These are phyloP conservation scores for Saccharum officinarum DNA, from an alignment of 176 grass and related monocot genomes.

Conservation along the genomic window DNA sequence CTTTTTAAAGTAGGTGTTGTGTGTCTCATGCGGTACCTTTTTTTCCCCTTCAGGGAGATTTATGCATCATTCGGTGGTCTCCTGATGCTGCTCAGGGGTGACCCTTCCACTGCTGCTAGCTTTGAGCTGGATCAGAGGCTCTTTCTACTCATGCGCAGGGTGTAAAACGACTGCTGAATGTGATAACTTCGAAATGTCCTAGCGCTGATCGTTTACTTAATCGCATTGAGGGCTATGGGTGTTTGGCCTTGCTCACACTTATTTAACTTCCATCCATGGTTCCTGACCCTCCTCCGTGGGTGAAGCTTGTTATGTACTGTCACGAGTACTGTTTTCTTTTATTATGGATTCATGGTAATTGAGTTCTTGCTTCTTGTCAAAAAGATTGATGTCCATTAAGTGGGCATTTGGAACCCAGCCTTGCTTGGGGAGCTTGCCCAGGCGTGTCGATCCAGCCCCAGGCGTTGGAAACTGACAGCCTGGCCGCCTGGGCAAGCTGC, in stretches of 20 bases:
- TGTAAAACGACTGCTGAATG: slow-evolving; percentile 13
- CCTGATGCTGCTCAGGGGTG: slow-evolving; percentile 59
- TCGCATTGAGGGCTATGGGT: not conserved
- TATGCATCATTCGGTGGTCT: slow-evolving; percentile 60
- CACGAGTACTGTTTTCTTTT: not conserved
- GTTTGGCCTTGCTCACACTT: not conserved
- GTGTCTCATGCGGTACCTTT: not conserved
- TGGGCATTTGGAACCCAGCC: too few species aligned
- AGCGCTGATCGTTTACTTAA: not conserved
- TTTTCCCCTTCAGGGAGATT: slow-evolving; percentile 39
- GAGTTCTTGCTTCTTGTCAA: not conserved
- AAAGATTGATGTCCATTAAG: not conserved
- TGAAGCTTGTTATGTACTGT: not conserved
- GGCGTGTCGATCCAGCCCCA: too few species aligned
- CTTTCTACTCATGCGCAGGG: slow-evolving; percentile 58
- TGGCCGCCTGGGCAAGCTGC: too few species aligned
- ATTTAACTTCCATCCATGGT: not conserved
- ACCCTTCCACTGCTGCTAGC: slow-evolving; percentile 33
- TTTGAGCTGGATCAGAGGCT: slow-evolving; percentile 64
- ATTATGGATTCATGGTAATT: not conserved
- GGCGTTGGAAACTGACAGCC: accelerated
- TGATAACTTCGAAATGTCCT: not conserved
- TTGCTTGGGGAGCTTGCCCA: too few species aligned
- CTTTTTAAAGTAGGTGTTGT: not conserved
- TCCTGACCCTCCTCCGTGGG: not conserved